Conservation (phyloP, 768 basidiomycete species). For the Auricularia heimuer region DNA sequence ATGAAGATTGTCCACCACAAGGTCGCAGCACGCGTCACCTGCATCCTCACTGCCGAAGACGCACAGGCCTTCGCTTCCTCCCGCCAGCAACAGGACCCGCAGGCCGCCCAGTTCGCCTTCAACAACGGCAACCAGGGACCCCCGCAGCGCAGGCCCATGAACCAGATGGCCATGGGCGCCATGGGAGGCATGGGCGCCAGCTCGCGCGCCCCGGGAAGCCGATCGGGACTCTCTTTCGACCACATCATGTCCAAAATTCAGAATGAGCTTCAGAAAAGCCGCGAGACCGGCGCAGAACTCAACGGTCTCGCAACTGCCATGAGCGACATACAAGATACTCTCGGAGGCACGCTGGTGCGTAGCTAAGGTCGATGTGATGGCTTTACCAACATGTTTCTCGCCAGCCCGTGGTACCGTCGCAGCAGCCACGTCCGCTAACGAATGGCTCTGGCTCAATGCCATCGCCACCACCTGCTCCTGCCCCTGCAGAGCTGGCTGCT, state of each 20-base stretch:
- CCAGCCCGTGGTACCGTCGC: constrained; percentile 24
- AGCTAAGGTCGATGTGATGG: not conserved
- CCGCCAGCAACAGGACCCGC: constrained; percentile 43
- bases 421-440: not conserved
- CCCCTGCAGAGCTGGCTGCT: constrained; percentile 37
- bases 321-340: constrained; percentile 84
- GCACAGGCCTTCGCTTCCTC: constrained; percentile 56
- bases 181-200: constrained; percentile 73
- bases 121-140: constrained; percentile 4
- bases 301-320: constrained; percentile 67
- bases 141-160: constrained; percentile 36
- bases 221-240: constrained; percentile 85
- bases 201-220: constrained; percentile 57
- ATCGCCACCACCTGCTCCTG: constrained; percentile 14
- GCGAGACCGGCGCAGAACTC: constrained; percentile 85
- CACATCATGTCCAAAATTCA: constrained; percentile 84
- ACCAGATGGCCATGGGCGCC: constrained; percentile 48
- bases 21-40: constrained; percentile 88
- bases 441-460: constrained; percentile 16
- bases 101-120: not conserved
- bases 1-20: constrained; percentile 98
- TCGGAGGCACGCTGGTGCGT: constrained; percentile 74
- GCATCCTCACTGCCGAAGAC: constrained; percentile 81
- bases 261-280: constrained; percentile 89
- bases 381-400: constrained; percentile 49